These are phyloP conservation scores for Taiozyma sp. DNA, from an alignment of 1,139 yeast species.

Conservation along the genomic window DNA sequence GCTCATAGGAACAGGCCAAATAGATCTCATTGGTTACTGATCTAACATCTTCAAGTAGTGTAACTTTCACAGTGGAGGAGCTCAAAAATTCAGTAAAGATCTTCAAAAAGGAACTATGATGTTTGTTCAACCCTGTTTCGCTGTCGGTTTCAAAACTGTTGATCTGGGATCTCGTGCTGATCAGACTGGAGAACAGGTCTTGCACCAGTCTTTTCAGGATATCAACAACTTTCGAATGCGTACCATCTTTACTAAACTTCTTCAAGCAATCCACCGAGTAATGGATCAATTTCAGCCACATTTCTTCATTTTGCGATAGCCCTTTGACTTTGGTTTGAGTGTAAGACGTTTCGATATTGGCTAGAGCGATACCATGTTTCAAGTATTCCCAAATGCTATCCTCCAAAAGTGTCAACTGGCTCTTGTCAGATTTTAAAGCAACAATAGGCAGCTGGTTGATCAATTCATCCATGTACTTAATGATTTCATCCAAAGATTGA, in stretches of 20 bases:
- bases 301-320: conserved; percentile 27
- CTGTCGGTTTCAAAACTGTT: conserved; percentile 21
- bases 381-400: conserved; percentile 29
- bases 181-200: conserved; percentile 44
- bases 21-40: conserved; percentile 58
- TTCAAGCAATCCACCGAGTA: conserved; percentile 29
- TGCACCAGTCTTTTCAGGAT: conserved; percentile 43
- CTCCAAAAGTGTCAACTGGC: conserved; percentile 19
- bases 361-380: conserved; percentile 32
- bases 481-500: conserved; percentile 29
- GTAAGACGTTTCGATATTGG: conserved; percentile 19
- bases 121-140: conserved; percentile 11
- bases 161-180: conserved; percentile 34
- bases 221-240: conserved; percentile 19
- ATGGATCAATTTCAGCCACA: conserved; percentile 37
- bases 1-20: conserved; percentile 59
- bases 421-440: conserved; percentile 13
- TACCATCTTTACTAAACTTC: conserved; percentile 18
- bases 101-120: conserved; percentile 35
- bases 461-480: conserved; percentile 22
- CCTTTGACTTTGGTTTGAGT: conserved; percentile 8
- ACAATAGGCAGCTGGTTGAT: conserved; percentile 10
- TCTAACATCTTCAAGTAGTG: conserved; percentile 54
- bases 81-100: conserved; percentile 47
- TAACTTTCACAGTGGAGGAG: conserved; percentile 25